Conservation (phyloP, 2,329 filamentous ascomycete species). For the Nigrospora sphaerica region DNA sequence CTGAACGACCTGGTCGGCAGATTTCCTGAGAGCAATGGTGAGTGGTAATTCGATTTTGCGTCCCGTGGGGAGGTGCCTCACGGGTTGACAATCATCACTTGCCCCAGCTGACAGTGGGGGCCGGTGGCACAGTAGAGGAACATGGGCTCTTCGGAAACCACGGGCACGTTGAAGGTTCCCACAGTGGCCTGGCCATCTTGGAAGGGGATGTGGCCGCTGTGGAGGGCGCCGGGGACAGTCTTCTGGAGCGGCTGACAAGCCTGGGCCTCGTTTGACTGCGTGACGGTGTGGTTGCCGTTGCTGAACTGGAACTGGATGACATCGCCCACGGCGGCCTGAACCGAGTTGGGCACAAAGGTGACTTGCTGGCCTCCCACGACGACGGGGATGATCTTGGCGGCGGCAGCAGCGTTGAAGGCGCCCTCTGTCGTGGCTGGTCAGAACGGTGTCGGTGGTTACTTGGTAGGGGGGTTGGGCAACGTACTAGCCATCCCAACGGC, state of each 20-base stretch:
- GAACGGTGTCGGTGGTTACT: too few species aligned
- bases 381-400: conserved; percentile 22
- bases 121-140: conserved; percentile 44
- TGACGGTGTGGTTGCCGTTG: conserved; percentile 35
- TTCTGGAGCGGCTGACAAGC: conserved; percentile 31
- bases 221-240: conserved; percentile 21
- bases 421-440: not conserved
- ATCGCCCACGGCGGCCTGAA: conserved; percentile 27
- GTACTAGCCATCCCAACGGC: not conserved
- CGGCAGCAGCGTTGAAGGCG: not conserved
- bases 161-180: conserved; percentile 38
- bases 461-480: not conserved
- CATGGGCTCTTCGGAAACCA: conserved; percentile 35
- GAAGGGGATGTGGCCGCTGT: conserved; percentile 34
- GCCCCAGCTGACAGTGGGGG: conserved; percentile 41
- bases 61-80: conserved; percentile 10
- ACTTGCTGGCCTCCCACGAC: conserved; percentile 29
- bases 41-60: conserved; percentile 1
- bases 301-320: conserved; percentile 35
- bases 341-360: conserved; percentile 28
- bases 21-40: conserved; percentile 8
- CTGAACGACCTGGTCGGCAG: conserved; percentile 19
- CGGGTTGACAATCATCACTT: conserved; percentile 45
- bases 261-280: conserved; percentile 25
- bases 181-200: conserved; percentile 26